Evolutionary conservation across 139 green algal genomes (phyloP).

Genomic region (Gonium pectorale): DNA sequence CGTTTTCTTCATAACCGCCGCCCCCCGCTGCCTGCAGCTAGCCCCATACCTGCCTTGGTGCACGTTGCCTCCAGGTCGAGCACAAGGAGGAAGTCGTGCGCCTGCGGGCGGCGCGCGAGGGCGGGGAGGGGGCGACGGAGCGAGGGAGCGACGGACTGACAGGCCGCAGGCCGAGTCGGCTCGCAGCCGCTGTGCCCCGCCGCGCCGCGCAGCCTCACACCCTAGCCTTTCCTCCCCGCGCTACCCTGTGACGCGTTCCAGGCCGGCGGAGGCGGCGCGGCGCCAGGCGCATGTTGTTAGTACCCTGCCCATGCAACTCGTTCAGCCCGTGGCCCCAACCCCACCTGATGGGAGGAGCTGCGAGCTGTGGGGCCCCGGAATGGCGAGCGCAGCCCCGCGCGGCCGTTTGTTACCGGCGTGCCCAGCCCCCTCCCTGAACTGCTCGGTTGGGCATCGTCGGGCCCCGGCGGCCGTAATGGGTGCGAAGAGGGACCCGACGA

Average conservation of each 20-base stretch:
- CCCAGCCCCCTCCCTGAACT: not conserved
- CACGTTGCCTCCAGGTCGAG: slow-evolving; percentile 73
- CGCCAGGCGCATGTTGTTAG: not conserved
- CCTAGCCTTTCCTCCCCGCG: too few species aligned
- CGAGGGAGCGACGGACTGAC: not conserved
- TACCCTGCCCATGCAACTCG: not conserved
- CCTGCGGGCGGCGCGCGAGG: not conserved
- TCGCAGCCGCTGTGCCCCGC: too few species aligned
- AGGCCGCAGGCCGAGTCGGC: too few species aligned
- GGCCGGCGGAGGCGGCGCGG: too few species aligned
- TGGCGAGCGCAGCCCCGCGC: not conserved
- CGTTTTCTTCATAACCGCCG: too few species aligned
- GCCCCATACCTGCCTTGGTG: slow-evolving; percentile 54
- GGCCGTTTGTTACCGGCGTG: not conserved
- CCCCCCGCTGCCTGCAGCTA: too few species aligned
- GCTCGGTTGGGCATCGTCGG: too few species aligned
- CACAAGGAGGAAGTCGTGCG: slow-evolving; percentile 29
- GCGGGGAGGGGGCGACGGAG: not conserved
- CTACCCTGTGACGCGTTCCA: too few species aligned
- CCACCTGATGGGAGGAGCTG: not conserved
- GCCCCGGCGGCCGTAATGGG: too few species aligned
- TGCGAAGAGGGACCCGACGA: not conserved
- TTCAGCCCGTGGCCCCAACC: not conserved
- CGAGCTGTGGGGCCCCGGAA: not conserved
- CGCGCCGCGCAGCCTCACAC: too few species aligned